Base-by-base conservation (phyloP, 306 rosid genomes). In the Cicer bijugum region DNA sequence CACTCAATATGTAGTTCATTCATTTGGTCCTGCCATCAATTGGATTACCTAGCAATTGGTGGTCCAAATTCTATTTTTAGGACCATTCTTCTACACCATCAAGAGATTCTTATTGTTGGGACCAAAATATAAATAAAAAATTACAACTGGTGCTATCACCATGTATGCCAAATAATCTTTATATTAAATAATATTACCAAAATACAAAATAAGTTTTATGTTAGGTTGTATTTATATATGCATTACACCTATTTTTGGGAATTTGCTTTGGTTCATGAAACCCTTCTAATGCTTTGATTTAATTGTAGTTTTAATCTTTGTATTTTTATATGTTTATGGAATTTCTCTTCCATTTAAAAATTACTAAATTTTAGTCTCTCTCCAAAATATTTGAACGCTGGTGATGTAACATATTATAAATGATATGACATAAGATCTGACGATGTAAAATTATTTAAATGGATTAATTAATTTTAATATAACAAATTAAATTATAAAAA, bases 51-150 rank as follows among this genome's bases (percentile, higher is more conserved):
- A 14, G 50, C 20, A 66, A 39, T 45, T 51, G 12, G 85, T 85
- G 86, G 89, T 80, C 89, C 86, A 69, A 9, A 47, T 69, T 68
- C 52, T 45, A 64, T 28, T 20, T 50, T 38, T 38, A 45, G 82
- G 84, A 72, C 88, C 84, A 67, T 71, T 69, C 12, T 48, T 35
- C 66, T 0, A 1, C 19, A 20, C 20, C 37, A 45, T 44, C 51
- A 66, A 16, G 6, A 17, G 39, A 58, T 67, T 67, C 45, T 19
- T 68, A 74, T 68, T 15, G 43, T 12, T 67, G 44, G 44, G 53
- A 43, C 38, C 15, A 9, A 64, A 9, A 16, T 28, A 64, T 9
- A 8, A 9, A 4, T 28, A 28, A 3, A 59, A 33, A 59, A 55
- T 8, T 64, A 64, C 15, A 42, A 15, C 12, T n/a, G 39, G 20